Conservation (phyloP, 495 filamentous ascomycete species). For the Xylaria acuta region DNA sequence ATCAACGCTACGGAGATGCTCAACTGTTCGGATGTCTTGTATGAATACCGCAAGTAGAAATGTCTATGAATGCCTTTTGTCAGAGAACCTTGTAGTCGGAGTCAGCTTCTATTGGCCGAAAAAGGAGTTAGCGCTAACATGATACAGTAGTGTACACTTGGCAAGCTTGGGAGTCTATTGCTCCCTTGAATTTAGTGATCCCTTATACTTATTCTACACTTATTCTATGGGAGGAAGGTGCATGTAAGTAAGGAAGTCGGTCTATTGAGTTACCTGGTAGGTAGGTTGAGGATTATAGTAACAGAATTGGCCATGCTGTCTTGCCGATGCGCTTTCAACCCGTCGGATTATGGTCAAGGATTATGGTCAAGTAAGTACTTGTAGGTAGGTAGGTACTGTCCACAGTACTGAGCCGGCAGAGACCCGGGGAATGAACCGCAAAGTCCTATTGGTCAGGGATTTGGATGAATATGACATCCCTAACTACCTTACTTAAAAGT, state of each 20-base stretch:
- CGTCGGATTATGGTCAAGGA: neutral
- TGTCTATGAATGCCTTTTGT: neutral
- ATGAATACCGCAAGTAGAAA: neutral
- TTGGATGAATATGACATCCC: neutral
- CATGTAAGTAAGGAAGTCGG: neutral
- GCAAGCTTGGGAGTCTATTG: neutral
- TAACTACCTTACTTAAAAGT: too few species aligned
- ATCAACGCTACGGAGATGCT: neutral
- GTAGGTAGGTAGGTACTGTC: too few species aligned
- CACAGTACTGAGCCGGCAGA: too few species aligned
- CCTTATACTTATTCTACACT: too few species aligned
- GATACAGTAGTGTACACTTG: constrained; percentile 16
- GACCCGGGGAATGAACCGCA: neutral
- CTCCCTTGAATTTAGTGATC: neutral
- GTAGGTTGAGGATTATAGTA: neutral
- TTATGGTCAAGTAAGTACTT: too few species aligned
- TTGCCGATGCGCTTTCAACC: neutral
- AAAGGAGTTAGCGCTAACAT: constrained; percentile 9
- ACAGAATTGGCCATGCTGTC: neutral
- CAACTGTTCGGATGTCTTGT: neutral
- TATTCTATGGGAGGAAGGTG: neutral
- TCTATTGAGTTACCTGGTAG: neutral
- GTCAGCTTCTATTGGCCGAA: neutral
- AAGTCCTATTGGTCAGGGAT: neutral
- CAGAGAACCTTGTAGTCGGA: neutral